These are phyloP conservation scores for Verticillium tricorpus DNA, from an alignment of 2,329 filamentous ascomycete species.

Conservation along the genomic window DNA sequence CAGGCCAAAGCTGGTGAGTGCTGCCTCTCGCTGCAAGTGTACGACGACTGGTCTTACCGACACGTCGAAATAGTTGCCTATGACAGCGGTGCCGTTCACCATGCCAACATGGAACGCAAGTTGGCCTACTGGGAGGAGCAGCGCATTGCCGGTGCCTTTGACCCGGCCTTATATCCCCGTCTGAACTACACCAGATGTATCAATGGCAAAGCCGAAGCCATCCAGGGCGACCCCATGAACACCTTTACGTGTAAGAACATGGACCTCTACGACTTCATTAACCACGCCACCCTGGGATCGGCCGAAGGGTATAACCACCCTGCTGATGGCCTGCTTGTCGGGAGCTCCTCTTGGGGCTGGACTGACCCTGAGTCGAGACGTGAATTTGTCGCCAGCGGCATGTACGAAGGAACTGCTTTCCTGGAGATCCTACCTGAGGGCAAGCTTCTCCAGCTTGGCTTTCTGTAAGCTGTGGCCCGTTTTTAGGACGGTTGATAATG, in stretches of 20 bases:
- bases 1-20: conserved; percentile 1
- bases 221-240: conserved; percentile 12
- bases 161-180: conserved; percentile 11
- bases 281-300: conserved; percentile 46
- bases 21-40: background rate
- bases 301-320: conserved; percentile 9
- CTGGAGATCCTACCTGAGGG: conserved; percentile 36
- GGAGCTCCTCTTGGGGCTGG: conserved; percentile 35
- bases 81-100: conserved; percentile 12
- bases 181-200: conserved; percentile 9
- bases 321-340: conserved; percentile 8
- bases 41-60: background rate
- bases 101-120: conserved; percentile 12
- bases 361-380: conserved; percentile 30
- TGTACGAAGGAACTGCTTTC: conserved; percentile 37
- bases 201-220: conserved; percentile 11
- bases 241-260: conserved; percentile 14
- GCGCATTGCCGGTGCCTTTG: conserved; percentile 13
- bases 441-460: conserved; percentile 36
- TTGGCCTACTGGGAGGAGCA: conserved; percentile 11
- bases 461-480: conserved; percentile 16
- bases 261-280: conserved; percentile 47
- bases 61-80: conserved; percentile 6
- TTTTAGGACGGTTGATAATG: too few relatives aligned
- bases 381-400: conserved; percentile 14